These are phyloP conservation scores for Trichoderma atroviride DNA, from an alignment of 2,329 filamentous ascomycete genomes.

Conservation along the genomic window DNA sequence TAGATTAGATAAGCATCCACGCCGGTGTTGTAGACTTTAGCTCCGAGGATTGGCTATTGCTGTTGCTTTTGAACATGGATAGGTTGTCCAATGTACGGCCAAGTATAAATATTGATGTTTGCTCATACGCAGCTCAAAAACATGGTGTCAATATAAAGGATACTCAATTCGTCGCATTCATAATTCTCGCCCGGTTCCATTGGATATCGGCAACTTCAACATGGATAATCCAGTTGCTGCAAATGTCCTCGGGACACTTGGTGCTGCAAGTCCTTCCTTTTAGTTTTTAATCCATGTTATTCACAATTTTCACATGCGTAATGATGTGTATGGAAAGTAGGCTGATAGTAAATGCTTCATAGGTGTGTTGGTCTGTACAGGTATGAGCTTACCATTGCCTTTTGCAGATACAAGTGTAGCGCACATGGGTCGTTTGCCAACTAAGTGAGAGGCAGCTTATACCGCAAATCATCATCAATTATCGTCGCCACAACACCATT, in stretches of 20 bases:
- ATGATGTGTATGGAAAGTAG: neutral
- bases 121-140: too few relatives aligned
- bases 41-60: neutral
- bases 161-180: neutral
- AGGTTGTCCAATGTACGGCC: neutral
- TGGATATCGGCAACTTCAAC: neutral
- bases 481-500: conserved; percentile 64
- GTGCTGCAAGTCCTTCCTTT: conserved; percentile 49
- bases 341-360: neutral
- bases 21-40: neutral
- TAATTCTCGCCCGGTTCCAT: neutral
- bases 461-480: conserved; percentile 71
- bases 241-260: conserved; percentile 61
- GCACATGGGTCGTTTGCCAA: neutral
- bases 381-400: conserved; percentile 39
- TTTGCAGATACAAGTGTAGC: neutral
- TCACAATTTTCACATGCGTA: neutral
- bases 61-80: conserved; percentile 21
- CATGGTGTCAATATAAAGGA: neutral
- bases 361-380: conserved; percentile 67
- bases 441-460: conserved; percentile 52
- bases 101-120: neutral
- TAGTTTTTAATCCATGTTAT: too few relatives aligned
- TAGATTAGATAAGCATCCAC: conserved; percentile 15
- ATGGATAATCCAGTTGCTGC: conserved; percentile 61